Evolutionary conservation across 1,139 yeast species (phyloP), one percentile per base, ranked within the genome.

Genomic region (Taphrina confusa): DNA sequence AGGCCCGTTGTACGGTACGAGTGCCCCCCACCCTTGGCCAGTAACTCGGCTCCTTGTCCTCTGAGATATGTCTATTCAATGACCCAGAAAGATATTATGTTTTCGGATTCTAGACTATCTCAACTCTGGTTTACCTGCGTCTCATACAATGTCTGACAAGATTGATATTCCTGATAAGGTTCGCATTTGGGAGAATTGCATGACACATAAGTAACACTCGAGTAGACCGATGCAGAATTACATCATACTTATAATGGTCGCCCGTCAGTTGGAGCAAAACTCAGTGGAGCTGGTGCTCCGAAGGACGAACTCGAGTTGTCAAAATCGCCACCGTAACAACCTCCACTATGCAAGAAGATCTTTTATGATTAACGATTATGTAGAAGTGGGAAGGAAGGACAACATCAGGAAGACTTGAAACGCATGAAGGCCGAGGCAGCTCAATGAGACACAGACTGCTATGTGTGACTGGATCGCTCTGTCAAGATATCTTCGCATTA

Each of bases 401-500:
- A 47, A 20, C 52, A 47, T 14, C 52, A 47, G 18, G 42, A 23
- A 3, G 31, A 31, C 2, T 23, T 47, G 42, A 47, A 47, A 31
- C 39, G 42, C 11, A 47, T 47, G 52, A 31, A 34, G 31, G 52
- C 39, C 16, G 52, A 47, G 20, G 52, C 39, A 9, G 27, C 52
- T 9, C 25, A 37, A 18, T 16, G n/a, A n/a, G 3, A 6, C 9
- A 11, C 18, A 18, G 22, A 9, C 25, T 37, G 23, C n/a, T 9
- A 37, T 37, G 9, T 2, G 14, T 12, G 6, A 20, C 23, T 9
- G 25, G 34, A 27, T 12, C 8, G 11, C 54, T 9, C 46, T 20
- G 11, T 52, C 56, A 52, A 12, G 51, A 45, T 34, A 56, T 57
- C 45, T 51, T 50, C 11, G 50, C 61, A 20, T 50, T 56, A 31